A percentile compares a stretch with the other conserved stretches of the same genome.
Evolutionary conservation across 352 stramenopile genomes (phyloP).

Genomic region (Globisporangium recalcitrans): DNA sequence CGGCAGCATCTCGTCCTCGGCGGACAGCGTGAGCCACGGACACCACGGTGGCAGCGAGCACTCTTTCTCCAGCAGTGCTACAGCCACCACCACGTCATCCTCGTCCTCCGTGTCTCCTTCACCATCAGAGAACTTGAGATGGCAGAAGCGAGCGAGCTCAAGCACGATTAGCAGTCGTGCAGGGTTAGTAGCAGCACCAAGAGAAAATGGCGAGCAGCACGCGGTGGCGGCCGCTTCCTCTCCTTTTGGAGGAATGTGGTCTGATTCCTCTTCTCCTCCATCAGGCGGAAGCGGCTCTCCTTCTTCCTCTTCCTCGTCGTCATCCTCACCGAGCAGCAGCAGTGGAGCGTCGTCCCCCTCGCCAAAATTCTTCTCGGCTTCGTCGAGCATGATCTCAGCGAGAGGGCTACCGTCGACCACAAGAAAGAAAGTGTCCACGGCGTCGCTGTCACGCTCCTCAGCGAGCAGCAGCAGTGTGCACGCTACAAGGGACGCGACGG

Average conservation of each 20-base stretch:
- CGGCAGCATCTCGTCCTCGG: slow-evolving; percentile 56
- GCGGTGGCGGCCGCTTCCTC: background rate
- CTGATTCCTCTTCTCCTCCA: background rate
- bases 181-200: slow-evolving; percentile 9
- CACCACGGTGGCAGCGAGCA: slow-evolving; percentile 9
- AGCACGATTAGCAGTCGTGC: slow-evolving; percentile 17
- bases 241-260: slow-evolving; percentile 10
- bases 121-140: slow-evolving; percentile 28
- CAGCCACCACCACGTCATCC: background rate
- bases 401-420: slow-evolving; percentile 1
- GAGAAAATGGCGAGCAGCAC: slow-evolving; percentile 4
- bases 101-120: background rate
- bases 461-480: background rate
- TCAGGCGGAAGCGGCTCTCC: background rate
- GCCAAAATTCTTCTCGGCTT: slow-evolving; percentile 25
- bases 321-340: slow-evolving; percentile 12
- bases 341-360: slow-evolving; percentile 7
- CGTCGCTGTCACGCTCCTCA: background rate
- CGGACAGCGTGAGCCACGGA: slow-evolving; percentile 19
- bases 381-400: slow-evolving; percentile 14
- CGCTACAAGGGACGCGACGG: background rate
- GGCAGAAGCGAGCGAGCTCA: slow-evolving; percentile 34
- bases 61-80: slow-evolving; percentile 25
- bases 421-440: slow-evolving; percentile 11
- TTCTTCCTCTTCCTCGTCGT: slow-evolving; percentile 6